Evolutionary conservation across 768 basidiomycete genomes (phyloP).

Genomic region (Gymnopilus dilepis): DNA sequence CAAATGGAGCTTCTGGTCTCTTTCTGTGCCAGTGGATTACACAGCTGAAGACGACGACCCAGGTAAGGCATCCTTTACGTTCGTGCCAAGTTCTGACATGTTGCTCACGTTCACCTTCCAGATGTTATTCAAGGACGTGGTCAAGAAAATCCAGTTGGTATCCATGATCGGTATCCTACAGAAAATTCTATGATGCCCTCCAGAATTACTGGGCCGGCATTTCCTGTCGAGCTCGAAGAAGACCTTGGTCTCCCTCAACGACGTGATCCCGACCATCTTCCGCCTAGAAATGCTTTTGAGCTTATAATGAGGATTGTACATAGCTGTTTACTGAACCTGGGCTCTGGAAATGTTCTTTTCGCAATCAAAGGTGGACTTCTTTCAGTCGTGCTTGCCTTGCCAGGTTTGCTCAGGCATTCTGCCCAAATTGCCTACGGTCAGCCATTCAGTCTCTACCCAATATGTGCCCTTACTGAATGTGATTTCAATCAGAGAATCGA

Average conservation of each 20-base stretch:
- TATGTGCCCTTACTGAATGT: too few relatives aligned
- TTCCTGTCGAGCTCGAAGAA: slow-evolving; percentile 12
- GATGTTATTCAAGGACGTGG: slow-evolving; percentile 56
- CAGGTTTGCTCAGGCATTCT: slow-evolving; percentile 57
- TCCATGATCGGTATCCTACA: neutral
- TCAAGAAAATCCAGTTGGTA: neutral
- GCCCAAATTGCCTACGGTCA: slow-evolving; percentile 47
- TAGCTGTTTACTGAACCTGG: slow-evolving; percentile 38
- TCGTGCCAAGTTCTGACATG: neutral
- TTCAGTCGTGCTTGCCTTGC: slow-evolving; percentile 62
- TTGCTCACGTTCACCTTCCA: slow-evolving; percentile 21
- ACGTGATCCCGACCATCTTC: slow-evolving; percentile 77
- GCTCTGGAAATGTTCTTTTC: slow-evolving; percentile 66
- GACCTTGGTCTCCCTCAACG: slow-evolving; percentile 63
- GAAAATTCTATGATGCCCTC: neutral
- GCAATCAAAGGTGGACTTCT: slow-evolving; percentile 75
- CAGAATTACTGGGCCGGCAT: slow-evolving; percentile 4
- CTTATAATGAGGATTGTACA: slow-evolving; percentile 46
- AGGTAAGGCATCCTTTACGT: slow-evolving; percentile 38
- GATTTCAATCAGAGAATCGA: slow-evolving; percentile 50
- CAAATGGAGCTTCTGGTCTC: slow-evolving; percentile 40
- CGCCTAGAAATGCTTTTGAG: slow-evolving; percentile 67
- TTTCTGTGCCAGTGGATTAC: slow-evolving; percentile 46
- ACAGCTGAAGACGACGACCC: slow-evolving; percentile 74
- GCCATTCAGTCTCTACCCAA: neutral